A percentile compares a stretch with the other conserved stretches of the same genome.
Conservation (phyloP, 108 stramenopile genomes). For the Cyclotella sp. region DNA sequence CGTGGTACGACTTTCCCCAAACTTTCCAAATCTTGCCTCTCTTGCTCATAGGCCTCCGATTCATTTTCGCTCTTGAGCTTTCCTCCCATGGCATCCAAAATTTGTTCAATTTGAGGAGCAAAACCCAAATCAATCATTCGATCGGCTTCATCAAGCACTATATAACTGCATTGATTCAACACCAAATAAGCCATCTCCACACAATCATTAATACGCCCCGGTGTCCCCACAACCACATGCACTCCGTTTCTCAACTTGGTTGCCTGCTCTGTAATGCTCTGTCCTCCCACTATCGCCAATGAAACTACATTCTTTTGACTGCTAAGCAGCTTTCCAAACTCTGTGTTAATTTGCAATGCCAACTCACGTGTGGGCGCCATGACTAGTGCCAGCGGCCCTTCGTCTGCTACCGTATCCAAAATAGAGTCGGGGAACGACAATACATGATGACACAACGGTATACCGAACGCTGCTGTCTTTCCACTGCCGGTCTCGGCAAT, state of each 20-base stretch:
- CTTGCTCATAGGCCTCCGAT: slow-evolving; percentile 83
- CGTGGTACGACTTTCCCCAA: slow-evolving; percentile 58
- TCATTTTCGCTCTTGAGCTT: slow-evolving; percentile 86
- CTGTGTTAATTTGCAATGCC: slow-evolving; percentile 93
- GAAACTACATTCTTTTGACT: slow-evolving; percentile 48
- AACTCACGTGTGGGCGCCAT: slow-evolving; percentile 97
- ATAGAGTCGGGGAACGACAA: slow-evolving; percentile 66
- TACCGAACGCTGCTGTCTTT: slow-evolving; percentile 93
- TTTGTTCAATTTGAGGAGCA: slow-evolving; percentile 90
- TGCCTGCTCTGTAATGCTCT: slow-evolving; percentile 90
- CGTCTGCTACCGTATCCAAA: slow-evolving; percentile 71
- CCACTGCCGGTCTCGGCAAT: slow-evolving; percentile 98
- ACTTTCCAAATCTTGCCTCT: slow-evolving; percentile 62
- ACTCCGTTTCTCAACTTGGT: slow-evolving; percentile 88
- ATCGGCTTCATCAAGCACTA: slow-evolving; percentile 97
- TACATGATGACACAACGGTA: slow-evolving; percentile 90
- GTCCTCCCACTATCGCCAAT: slow-evolving; percentile 91
- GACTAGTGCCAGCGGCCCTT: slow-evolving; percentile 94
- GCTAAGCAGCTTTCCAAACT: slow-evolving; percentile 81
- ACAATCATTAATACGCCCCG: slow-evolving; percentile 97
- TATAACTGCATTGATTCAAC: slow-evolving; percentile 95
- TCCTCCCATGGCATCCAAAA: slow-evolving; percentile 94
- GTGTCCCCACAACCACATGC: slow-evolving; percentile 97
- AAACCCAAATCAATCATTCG: slow-evolving; percentile 95
- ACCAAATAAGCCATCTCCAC: slow-evolving; percentile 94